A percentile compares a stretch with the other conserved stretches of the same genome.
phyloP scores from a whole-genome alignment of 2,329 filamentous ascomycete genomes.

The Alternaria novae-zelandiae region DNA sequence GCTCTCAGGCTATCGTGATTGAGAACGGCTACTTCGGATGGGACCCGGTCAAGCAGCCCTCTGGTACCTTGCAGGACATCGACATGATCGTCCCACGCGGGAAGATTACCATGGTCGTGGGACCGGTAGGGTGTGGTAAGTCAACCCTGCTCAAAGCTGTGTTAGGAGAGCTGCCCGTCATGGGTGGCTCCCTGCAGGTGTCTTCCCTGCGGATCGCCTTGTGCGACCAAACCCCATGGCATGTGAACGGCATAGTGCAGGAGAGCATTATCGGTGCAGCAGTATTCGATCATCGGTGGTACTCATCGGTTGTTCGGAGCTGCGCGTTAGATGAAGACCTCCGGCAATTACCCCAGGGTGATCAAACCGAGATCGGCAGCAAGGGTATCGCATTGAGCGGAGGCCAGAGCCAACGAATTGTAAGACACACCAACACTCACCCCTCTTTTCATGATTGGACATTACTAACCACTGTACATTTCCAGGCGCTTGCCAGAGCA shows the following conservation, averaged over 20 bases:
- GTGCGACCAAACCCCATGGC: constrained; percentile 49
- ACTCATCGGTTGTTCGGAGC: constrained; percentile 43
- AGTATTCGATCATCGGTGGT: constrained; percentile 47
- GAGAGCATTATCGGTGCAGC: constrained; percentile 47
- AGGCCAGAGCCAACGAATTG: constrained; percentile 60
- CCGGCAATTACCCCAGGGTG: constrained; percentile 38
- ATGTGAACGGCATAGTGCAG: constrained; percentile 46
- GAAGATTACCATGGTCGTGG: constrained; percentile 57
- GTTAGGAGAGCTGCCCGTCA: constrained; percentile 42
- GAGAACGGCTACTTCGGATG: constrained; percentile 57
- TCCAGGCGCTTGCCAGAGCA: constrained; percentile 58
- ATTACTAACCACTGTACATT: constrained; percentile 12
- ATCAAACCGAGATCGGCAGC: constrained; percentile 58
- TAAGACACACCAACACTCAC: constrained; percentile 29
- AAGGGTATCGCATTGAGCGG: constrained; percentile 60
- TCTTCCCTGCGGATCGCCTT: constrained; percentile 43
- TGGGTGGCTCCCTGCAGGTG: constrained; percentile 39
- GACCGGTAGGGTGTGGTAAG: constrained; percentile 61
- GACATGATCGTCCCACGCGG: constrained; percentile 50
- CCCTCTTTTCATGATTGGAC: constrained; percentile 13
- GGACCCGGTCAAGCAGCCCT: constrained; percentile 50
- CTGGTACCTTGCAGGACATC: constrained; percentile 49
- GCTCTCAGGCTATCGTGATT: constrained; percentile 46
- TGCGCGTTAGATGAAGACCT: constrained; percentile 47
- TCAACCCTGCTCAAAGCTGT: constrained; percentile 54